phyloP scores from a whole-genome alignment of 208 protist species.

The Trypanosomatidae sp. region DNA sequence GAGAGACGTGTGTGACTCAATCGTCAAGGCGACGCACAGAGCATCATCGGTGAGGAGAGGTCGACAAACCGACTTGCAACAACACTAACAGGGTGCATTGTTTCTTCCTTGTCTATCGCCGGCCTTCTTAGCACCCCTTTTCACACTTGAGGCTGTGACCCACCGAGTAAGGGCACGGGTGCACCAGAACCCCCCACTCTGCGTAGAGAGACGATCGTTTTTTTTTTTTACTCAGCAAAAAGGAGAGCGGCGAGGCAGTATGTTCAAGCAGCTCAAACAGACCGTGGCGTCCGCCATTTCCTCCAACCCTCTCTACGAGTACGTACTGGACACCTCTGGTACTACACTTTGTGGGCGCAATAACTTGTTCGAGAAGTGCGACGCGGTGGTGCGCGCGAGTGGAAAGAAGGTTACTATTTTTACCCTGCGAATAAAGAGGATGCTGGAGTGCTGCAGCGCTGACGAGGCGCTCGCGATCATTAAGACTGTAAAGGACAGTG shows the following conservation, averaged over 20 bases:
- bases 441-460: conserved; percentile 28
- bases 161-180: background rate
- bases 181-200: background rate
- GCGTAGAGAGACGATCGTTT: background rate
- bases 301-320: conserved; percentile 36
- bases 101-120: background rate
- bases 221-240: background rate
- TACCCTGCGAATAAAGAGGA: conserved; percentile 30
- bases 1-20: background rate
- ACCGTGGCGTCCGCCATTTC: conserved; percentile 37
- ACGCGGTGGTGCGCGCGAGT: conserved; percentile 38
- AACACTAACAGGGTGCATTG: background rate
- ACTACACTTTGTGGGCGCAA: conserved; percentile 31
- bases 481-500: conserved; percentile 28
- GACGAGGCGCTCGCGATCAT: conserved; percentile 31
- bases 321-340: conserved; percentile 24
- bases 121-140: background rate
- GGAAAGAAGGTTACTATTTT: conserved; percentile 48
- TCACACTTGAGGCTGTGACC: background rate
- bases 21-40: background rate
- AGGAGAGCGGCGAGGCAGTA: background rate
- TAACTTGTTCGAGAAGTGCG: conserved; percentile 38
- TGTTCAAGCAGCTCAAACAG: conserved; percentile 48
- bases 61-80: background rate
- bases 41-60: background rate